phyloP scores from a whole-genome alignment of 768 basidiomycete genomes.

The Tylopilus vinaceipallidus region DNA sequence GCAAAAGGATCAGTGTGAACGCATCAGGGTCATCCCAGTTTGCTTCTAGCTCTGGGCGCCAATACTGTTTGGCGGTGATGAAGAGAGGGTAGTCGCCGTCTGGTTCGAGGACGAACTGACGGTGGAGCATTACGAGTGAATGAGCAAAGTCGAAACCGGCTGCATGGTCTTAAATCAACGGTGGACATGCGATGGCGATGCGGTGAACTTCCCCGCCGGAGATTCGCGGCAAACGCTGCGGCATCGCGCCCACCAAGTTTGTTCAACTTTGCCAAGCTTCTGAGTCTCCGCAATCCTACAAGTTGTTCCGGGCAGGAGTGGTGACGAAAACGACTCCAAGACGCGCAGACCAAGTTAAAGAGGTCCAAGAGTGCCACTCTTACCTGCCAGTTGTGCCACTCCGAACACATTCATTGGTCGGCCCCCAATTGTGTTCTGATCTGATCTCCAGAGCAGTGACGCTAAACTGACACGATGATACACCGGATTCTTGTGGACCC shows the following conservation, averaged over 20 bases:
- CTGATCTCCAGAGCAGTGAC: too few species aligned
- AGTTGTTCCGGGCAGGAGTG: too few species aligned
- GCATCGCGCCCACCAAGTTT: not conserved
- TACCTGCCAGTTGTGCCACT: too few species aligned
- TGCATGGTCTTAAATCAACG: not conserved
- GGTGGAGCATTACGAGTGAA: conserved; percentile 20
- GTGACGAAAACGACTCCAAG: too few species aligned
- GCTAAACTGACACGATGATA: too few species aligned
- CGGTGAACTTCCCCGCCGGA: too few species aligned
- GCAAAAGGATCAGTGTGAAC: conserved; percentile 58
- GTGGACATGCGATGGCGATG: not conserved
- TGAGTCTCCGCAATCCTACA: too few species aligned
- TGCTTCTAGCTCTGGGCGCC: conserved; percentile 39
- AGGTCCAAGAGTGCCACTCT: too few species aligned
- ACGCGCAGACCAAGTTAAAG: too few species aligned
- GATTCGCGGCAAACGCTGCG: not conserved
- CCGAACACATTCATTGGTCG: too few species aligned
- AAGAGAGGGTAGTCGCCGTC: conserved; percentile 44
- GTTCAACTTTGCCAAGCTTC: not conserved
- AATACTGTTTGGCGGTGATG: conserved; percentile 59
- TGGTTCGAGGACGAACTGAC: conserved; percentile 37
- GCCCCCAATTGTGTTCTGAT: too few species aligned
- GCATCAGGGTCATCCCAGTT: conserved; percentile 40
- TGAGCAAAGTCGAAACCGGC: not conserved
- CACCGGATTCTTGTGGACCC: too few species aligned